phyloP scores from a whole-genome alignment of 345 rosid genomes.

The Ceriops decandra region DNA sequence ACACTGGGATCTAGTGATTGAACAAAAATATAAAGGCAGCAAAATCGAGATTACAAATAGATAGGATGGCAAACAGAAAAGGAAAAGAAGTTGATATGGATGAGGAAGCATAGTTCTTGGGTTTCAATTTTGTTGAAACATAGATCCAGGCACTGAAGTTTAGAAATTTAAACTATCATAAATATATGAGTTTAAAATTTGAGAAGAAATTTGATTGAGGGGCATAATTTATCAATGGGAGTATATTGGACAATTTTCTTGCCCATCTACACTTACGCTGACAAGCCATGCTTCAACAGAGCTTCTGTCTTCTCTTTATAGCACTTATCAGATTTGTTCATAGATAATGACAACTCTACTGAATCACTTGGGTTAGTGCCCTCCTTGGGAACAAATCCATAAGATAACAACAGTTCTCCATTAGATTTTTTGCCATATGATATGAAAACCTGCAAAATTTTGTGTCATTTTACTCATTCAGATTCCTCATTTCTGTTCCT shows the following conservation, averaged over 20 bases:
- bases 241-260: neutral
- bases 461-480: neutral
- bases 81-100: neutral
- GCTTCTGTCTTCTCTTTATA: conserved; percentile 77
- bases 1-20: conserved; percentile 60
- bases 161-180: neutral
- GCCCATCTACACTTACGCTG: conserved; percentile 46
- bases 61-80: conserved; percentile 1
- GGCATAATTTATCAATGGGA: neutral
- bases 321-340: conserved; percentile 70
- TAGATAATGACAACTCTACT: conserved; percentile 67
- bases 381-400: conserved; percentile 91
- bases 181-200: neutral
- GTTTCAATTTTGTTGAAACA: conserved; percentile 3
- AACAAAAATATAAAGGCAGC: conserved; percentile 3
- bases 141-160: neutral
- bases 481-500: too few relatives aligned
- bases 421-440: conserved; percentile 93
- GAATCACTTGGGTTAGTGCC: conserved; percentile 92
- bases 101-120: conserved; percentile 2
- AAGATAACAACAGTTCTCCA: conserved; percentile 85
- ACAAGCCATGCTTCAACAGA: conserved; percentile 68
- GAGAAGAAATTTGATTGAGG: neutral
- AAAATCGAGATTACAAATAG: conserved; percentile 2
- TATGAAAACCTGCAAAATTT: conserved; percentile 81